phyloP scores from a whole-genome alignment of 495 filamentous ascomycete genomes.

The Daldinia vernicosa region DNA sequence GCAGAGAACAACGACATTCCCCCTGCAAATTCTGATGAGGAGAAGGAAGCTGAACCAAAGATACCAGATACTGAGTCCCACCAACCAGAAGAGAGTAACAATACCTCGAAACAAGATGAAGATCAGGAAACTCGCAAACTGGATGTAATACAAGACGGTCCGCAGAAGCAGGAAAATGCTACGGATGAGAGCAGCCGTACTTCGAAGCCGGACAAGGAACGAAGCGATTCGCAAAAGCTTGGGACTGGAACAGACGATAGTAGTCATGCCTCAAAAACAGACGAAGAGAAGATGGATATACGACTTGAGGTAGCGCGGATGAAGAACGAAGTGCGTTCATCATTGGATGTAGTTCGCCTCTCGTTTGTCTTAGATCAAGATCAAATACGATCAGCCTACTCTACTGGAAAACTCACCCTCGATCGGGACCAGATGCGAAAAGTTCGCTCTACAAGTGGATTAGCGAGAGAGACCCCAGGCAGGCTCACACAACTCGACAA shows the following conservation, averaged over 20 bases:
- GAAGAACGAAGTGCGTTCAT: constrained; percentile 19
- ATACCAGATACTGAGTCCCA: constrained; percentile 7
- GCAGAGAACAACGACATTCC: constrained; percentile 8
- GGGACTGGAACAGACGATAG: constrained; percentile 13
- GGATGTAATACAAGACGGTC: background rate
- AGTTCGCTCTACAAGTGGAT: constrained; percentile 26
- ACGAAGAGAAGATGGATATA: constrained; percentile 27
- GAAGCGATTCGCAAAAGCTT: background rate
- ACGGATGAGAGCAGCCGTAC: constrained; percentile 15
- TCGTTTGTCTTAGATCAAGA: constrained; percentile 34
- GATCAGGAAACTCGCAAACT: background rate
- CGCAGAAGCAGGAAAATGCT: constrained; percentile 1
- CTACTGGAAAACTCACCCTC: constrained; percentile 31
- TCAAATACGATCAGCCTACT: constrained; percentile 35
- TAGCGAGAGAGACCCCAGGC: constrained; percentile 10
- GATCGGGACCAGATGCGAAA: constrained; percentile 33
- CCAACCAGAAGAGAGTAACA: background rate
- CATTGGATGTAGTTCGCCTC: constrained; percentile 31
- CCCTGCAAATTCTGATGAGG: constrained; percentile 8
- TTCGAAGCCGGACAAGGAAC: constrained; percentile 5
- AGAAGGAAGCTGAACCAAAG: constrained; percentile 6
- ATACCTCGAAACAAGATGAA: background rate
- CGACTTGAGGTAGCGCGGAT: background rate
- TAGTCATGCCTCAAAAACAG: constrained; percentile 20
- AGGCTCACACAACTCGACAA: background rate